Base-by-base conservation (phyloP, 768 basidiomycete genomes). In the Lyophyllum atratum region DNA sequence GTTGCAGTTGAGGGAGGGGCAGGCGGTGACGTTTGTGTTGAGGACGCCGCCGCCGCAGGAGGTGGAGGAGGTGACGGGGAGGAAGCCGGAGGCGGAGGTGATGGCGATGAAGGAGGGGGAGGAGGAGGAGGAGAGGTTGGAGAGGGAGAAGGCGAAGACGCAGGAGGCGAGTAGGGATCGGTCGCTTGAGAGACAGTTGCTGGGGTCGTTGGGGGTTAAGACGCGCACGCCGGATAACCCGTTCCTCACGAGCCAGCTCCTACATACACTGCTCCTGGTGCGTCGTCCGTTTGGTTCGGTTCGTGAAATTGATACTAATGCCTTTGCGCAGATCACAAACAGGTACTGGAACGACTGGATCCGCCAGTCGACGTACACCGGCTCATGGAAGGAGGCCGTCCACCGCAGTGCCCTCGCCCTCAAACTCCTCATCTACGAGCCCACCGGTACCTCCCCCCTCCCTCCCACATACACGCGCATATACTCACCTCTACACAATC, bases 361-460 rank as follows among this genome's bases (percentile, higher is more conserved):
- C 63, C 80, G 84, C n/a, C 82, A 84, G 61, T 93, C 90, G 31
- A 93, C 90, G 0, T 99, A 99, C 71, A 82, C 81, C 14, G 97
- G 96, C 0, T 84, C 93, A 15, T 99, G 97, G 97, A 90, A 95
- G 64, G 97, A 99, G 70, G 87, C 90, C 2, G 95, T 98, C 5
- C 85, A 93, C 66, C 85, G 95, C 22, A 94, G 92, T 55, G 96
- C 94, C 1, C 79, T 98, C n/a, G 92, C 94, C 0, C 77, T 98
- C 60, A 98, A 98, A 73, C 80, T 97, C 55, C 78, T 98, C 59
- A 94, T 95, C 44, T 98, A 84, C 65, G 95, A 96, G 68, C 95
- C 94, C 1, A 97, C 92, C 1, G 90, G 89, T 84, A 40, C 6
- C 43, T 59, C 51, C 4, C 34, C 45, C 29, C 6, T 42, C 24